Evolutionary conservation across 768 basidiomycete genomes (phyloP).

Genomic region (Leucocoprinus birnbaumii): DNA sequence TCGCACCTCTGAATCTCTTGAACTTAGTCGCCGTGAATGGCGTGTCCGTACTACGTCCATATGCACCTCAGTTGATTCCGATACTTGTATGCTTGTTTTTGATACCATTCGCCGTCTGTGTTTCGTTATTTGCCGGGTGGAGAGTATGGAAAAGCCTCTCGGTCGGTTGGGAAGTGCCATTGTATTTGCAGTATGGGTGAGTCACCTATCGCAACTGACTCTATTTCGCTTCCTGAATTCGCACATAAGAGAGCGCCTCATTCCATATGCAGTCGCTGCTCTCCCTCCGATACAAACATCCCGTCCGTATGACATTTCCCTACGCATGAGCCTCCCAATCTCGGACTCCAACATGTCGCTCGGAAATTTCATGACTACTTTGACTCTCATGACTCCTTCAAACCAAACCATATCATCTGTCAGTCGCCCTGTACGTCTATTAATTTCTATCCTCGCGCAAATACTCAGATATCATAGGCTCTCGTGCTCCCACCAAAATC

Average conservation of each 20-base stretch:
- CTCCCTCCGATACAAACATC: slow-evolving; percentile 51
- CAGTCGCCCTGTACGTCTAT: slow-evolving; percentile 61
- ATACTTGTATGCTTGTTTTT: slow-evolving; percentile 56
- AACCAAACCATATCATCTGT: slow-evolving; percentile 62
- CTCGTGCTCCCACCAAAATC: slow-evolving; percentile 49
- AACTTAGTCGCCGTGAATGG: slow-evolving; percentile 18
- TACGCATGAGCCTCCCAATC: slow-evolving; percentile 64
- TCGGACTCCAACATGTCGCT: slow-evolving; percentile 66
- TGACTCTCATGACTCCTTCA: slow-evolving; percentile 54
- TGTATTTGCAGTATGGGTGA: slow-evolving; percentile 83
- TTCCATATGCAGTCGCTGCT: slow-evolving; percentile 58
- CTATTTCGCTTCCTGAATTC: slow-evolving; percentile 11
- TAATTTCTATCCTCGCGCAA: slow-evolving; percentile 9
- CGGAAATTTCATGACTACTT: slow-evolving; percentile 81
- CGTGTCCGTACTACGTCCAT: slow-evolving; percentile 41
- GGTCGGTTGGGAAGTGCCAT: slow-evolving; percentile 62
- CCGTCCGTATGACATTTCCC: slow-evolving; percentile 75
- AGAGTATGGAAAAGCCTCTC: slow-evolving; percentile 73
- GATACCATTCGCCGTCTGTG: slow-evolving; percentile 56
- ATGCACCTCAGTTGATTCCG: slow-evolving; percentile 65
- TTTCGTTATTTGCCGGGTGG: slow-evolving; percentile 68
- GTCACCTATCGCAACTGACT: slow-evolving; percentile 18
- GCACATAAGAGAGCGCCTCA: slow-evolving; percentile 49
- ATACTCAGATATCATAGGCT: slow-evolving; percentile 39
- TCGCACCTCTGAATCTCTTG: slow-evolving; percentile 15